Evolutionary conservation across 2,329 filamentous ascomycete genomes (phyloP).

Genomic region (Exophiala viscosa): DNA sequence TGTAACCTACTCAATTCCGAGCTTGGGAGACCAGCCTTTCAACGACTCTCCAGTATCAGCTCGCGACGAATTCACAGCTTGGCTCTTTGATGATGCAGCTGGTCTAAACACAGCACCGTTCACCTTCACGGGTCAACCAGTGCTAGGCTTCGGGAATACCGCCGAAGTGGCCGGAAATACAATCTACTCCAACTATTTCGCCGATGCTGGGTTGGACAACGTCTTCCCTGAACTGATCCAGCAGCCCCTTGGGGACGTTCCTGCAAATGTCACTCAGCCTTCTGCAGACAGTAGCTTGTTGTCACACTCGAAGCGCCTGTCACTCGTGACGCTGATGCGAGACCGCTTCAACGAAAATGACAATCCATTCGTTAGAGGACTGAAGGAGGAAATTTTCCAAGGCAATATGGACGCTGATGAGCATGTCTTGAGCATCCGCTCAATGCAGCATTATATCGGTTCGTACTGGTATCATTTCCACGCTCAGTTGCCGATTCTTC

Average conservation of each 20-base stretch:
- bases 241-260: constrained; percentile 77
- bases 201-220: constrained; percentile 62
- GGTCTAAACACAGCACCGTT: constrained; percentile 53
- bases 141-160: constrained; percentile 44
- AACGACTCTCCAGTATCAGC: constrained; percentile 62
- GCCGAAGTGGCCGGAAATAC: constrained; percentile 42
- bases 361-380: constrained; percentile 66
- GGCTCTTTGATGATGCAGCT: constrained; percentile 69
- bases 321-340: constrained; percentile 76
- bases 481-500: constrained; percentile 86
- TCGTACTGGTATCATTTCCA: constrained; percentile 96
- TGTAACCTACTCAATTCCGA: constrained; percentile 42
- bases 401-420: constrained; percentile 64
- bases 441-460: constrained; percentile 91
- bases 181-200: constrained; percentile 30
- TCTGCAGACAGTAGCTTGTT: constrained; percentile 73
- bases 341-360: constrained; percentile 79
- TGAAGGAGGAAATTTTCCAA: constrained; percentile 71
- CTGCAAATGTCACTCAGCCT: constrained; percentile 77
- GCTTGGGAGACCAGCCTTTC: constrained; percentile 15
- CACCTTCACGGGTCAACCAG: constrained; percentile 36
- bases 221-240: constrained; percentile 46
- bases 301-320: constrained; percentile 79
- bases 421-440: constrained; percentile 72
- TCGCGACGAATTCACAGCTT: constrained; percentile 81